Evolutionary conservation across 2,329 filamentous ascomycete genomes (phyloP).

Genomic region (Phyllachora maydis): DNA sequence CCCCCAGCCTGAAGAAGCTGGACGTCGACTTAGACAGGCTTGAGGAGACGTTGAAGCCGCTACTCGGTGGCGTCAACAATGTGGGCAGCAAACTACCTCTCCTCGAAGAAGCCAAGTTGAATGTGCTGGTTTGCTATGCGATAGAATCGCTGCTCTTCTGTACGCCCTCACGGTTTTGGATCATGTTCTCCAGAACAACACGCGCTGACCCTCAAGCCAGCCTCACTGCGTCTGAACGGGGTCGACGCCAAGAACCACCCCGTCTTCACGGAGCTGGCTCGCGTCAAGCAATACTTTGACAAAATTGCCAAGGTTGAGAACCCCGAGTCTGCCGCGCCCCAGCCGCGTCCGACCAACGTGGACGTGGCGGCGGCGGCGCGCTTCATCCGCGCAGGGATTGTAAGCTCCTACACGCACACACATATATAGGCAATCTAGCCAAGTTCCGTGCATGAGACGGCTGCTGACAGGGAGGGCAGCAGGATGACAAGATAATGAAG

Average conservation of each 20-base stretch:
- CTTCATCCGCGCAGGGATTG: constrained; percentile 66
- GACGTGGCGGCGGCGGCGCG: constrained; percentile 62
- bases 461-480: constrained; percentile 10
- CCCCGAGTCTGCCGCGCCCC: constrained; percentile 28
- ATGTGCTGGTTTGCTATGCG: constrained; percentile 71
- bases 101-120: constrained; percentile 88
- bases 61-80: constrained; percentile 46
- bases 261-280: constrained; percentile 66
- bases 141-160: constrained; percentile 83
- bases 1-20: constrained; percentile 50
- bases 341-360: constrained; percentile 30
- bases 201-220: constrained; percentile 16
- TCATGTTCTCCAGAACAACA: too few relatives aligned
- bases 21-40: constrained; percentile 63
- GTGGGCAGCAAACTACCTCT: constrained; percentile 63
- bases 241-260: constrained; percentile 67
- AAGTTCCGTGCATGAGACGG: not conserved
- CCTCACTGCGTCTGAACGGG: constrained; percentile 59
- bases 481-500: constrained; percentile 29
- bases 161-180: constrained; percentile 18
- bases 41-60: constrained; percentile 51
- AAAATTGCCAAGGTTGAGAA: constrained; percentile 71
- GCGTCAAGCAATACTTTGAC: constrained; percentile 77
- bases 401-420: constrained; percentile 15
- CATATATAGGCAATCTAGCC: constrained; percentile 1